Conservation (phyloP, 2,329 filamentous ascomycete genomes). For the Salinomyces thailandicus region DNA sequence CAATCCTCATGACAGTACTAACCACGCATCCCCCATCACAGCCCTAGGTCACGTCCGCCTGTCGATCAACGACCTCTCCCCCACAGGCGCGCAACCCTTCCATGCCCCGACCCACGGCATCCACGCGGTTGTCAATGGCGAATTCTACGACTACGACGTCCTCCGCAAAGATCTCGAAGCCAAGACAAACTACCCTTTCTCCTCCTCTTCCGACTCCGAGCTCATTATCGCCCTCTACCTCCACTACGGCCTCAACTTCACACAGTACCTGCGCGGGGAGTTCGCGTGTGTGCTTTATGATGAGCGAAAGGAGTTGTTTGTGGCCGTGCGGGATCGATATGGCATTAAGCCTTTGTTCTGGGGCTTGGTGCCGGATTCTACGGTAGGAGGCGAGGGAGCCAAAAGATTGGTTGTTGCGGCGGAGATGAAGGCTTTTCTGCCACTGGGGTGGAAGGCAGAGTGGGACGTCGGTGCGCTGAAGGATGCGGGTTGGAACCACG, state of each 20-base stretch:
- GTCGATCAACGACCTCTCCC: slow-evolving; percentile 43
- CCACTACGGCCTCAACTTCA: slow-evolving; percentile 37
- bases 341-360: slow-evolving; percentile 50
- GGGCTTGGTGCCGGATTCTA: slow-evolving; percentile 28
- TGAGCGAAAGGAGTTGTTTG: slow-evolving; percentile 30
- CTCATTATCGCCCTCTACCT: slow-evolving; percentile 45
- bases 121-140: slow-evolving; percentile 50
- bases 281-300: slow-evolving; percentile 46
- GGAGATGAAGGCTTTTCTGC: slow-evolving; percentile 46
- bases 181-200: slow-evolving; percentile 35
- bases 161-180: slow-evolving; percentile 30
- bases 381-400: background rate
- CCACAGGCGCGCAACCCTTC: slow-evolving; percentile 38
- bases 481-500: slow-evolving; percentile 35
- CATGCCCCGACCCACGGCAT: slow-evolving; percentile 27
- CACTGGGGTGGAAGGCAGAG: slow-evolving; percentile 39
- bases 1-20: background rate
- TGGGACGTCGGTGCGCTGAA: slow-evolving; percentile 43
- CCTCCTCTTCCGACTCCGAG: slow-evolving; percentile 41
- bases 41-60: slow-evolving; percentile 42
- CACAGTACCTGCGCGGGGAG: slow-evolving; percentile 43
- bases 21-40: slow-evolving; percentile 11
- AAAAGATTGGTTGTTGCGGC: slow-evolving; percentile 38
- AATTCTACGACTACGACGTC: slow-evolving; percentile 46
- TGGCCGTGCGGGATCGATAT: slow-evolving; percentile 45